Base-by-base conservation (phyloP, 2,329 filamentous ascomycete species). In the Sporothrix variecibatus region DNA sequence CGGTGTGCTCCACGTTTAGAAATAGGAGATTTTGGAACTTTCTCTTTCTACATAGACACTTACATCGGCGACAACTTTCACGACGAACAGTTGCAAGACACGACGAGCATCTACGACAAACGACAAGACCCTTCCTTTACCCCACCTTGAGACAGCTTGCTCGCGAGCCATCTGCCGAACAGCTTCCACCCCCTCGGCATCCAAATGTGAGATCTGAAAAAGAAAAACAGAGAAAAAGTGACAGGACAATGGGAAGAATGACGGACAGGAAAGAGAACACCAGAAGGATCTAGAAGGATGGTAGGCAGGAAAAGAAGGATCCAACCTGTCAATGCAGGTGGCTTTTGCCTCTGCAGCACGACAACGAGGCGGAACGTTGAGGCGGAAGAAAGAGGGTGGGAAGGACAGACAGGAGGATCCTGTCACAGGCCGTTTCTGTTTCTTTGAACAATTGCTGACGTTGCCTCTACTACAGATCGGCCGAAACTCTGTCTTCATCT, bases 171-270 rank as follows among this genome's bases (percentile, higher is more conserved):
- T 4, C 20, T 23, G 28, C 67, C 20, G 67, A 69, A 69, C 43
- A 51, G 46, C 46, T 53, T 15, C 17, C 43, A 8, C 65, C 6
- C 67, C 38, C 31, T 53, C 46, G 67, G 67, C 46, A 3, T 46
- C 26, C 67, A 53, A 69, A 69, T 34, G 67, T 69, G 67, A 69
- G 67, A 69, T 53, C 20, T 46, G 4, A 46, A 67, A 43, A 65
- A 43, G n/a, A 4, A 5, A n/a, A 34, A 31, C 2, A 65, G 38
- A 38, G 3, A n/a, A 26, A 26, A 67, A 28, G 23, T 67, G 62
- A 46, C 62, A 28, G 38, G 20, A 28, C 3, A 8, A 67, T 26
- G 15, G 23, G 34, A 17, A 34, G 23, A 20, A 65, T 46, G 38
- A 46, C 5, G 23, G 28, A 17, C 58, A 43, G n/a, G 43, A 28